These are phyloP conservation scores for Thymus quinquecostatus DNA, from an alignment of 257 asterid genomes.

Conservation along the genomic window DNA sequence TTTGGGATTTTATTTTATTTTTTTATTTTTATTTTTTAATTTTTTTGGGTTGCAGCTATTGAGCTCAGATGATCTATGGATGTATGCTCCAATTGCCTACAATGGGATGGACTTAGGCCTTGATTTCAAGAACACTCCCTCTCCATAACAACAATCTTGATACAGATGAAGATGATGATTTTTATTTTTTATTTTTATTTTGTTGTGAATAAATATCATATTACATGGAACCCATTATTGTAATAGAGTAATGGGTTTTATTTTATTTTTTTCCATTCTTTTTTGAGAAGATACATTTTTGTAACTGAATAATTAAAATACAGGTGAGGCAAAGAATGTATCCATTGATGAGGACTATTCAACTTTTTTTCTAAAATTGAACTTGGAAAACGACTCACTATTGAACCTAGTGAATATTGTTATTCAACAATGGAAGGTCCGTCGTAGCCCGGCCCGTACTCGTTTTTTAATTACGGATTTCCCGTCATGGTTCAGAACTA, in stretches of 20 bases:
- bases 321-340: conserved; percentile 9
- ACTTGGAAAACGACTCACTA: too few species aligned
- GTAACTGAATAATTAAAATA: too few species aligned
- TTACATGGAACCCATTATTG: background rate
- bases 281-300: background rate
- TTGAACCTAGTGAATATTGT: too few species aligned
- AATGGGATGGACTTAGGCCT: conserved; percentile 68
- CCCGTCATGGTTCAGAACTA: too few species aligned
- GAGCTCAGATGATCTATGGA: conserved; percentile 77
- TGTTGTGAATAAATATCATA: conserved; percentile 23
- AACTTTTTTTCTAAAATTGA: too few species aligned
- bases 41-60: conserved; percentile 54
- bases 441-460: too few species aligned
- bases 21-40: too few species aligned
- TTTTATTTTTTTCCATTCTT: background rate
- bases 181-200: background rate
- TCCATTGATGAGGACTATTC: too few species aligned
- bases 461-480: too few species aligned
- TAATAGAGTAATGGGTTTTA: too few species aligned
- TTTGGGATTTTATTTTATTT: too few species aligned
- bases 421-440: too few species aligned
- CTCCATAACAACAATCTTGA: conserved; percentile 39
- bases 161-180: conserved; percentile 25
- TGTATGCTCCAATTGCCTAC: conserved; percentile 72
- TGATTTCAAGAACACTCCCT: conserved; percentile 34